Evolutionary conservation across 495 filamentous ascomycete genomes (phyloP).

Genomic region (Podospora tetraspora): DNA sequence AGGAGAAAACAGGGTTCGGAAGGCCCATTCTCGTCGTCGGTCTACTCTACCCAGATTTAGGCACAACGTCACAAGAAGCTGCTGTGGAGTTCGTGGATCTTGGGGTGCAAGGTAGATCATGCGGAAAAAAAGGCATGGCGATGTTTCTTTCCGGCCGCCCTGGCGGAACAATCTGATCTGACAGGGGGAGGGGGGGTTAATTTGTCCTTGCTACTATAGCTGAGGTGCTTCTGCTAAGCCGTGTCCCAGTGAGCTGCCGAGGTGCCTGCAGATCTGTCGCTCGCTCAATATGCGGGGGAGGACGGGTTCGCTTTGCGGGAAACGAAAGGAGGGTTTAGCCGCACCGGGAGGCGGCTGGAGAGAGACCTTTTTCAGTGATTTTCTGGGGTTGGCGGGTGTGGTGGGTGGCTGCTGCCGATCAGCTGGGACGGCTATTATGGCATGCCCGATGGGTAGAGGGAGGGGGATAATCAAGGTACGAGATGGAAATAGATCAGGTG

Average conservation of each 20-base stretch:
- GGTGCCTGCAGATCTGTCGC: not conserved
- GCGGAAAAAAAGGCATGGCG: not conserved
- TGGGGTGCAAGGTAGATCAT: not conserved
- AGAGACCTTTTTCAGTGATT: not conserved
- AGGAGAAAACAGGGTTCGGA: not conserved
- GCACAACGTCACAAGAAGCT: not conserved
- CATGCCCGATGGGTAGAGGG: not conserved
- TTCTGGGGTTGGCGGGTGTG: not conserved
- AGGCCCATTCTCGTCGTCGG: not conserved
- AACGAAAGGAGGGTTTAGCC: not conserved
- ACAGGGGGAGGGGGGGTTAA: not conserved
- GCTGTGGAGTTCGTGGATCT: not conserved
- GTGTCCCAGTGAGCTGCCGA: not conserved
- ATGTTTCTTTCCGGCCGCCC: not conserved
- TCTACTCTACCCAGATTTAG: not conserved
- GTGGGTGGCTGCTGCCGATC: not conserved
- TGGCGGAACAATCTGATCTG: not conserved
- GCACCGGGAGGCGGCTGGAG: not conserved
- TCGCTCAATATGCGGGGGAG: not conserved
- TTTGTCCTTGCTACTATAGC: not conserved
- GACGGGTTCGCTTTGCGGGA: not conserved
- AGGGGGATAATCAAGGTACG: not conserved
- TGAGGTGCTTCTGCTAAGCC: not conserved
- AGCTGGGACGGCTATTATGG: not conserved
- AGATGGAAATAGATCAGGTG: not conserved